Percentiles rank a stretch among this genome's conserved stretches.
phyloP scores from a whole-genome alignment of 2,329 filamentous ascomycete genomes.

The Colletotrichum tabaci region DNA sequence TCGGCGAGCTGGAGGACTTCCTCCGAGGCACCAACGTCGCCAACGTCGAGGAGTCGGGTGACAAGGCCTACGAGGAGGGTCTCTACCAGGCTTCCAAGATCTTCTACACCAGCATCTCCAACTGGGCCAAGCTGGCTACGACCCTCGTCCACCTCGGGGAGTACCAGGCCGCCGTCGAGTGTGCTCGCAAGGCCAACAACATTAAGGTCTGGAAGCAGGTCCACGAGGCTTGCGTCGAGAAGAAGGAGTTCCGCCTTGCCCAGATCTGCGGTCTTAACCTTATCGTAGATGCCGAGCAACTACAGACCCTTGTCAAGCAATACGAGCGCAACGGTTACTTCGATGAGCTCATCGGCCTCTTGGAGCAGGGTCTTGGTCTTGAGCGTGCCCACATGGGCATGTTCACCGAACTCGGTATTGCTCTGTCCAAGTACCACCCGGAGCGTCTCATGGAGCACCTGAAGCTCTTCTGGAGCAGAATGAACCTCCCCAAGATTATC shows the following conservation, averaged over 20 bases:
- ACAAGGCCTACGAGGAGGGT: slow-evolving; percentile 97
- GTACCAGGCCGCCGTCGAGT: slow-evolving; percentile 98
- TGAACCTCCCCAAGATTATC: slow-evolving; percentile 99
- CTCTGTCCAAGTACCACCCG: slow-evolving; percentile 93
- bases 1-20: slow-evolving; percentile 96
- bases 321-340: slow-evolving; percentile 99
- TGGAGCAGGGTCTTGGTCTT: slow-evolving; percentile 94
- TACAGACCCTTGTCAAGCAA: slow-evolving; percentile 92
- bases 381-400: slow-evolving; percentile 96
- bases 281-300: slow-evolving; percentile 96
- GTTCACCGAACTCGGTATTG: slow-evolving; percentile 94
- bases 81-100: slow-evolving; percentile 98
- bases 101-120: slow-evolving; percentile 95
- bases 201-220: slow-evolving; percentile 99
- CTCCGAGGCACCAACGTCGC: slow-evolving; percentile 93
- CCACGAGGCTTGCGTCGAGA: slow-evolving; percentile 93
- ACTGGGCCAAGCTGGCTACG: slow-evolving; percentile 99
- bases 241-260: slow-evolving; percentile 98
- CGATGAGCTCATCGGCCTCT: slow-evolving; percentile 93
- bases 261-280: slow-evolving; percentile 99
- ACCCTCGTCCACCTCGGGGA: slow-evolving; percentile 97
- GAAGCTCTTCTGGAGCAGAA: slow-evolving; percentile 97
- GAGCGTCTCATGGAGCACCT: slow-evolving; percentile 98
- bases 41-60: slow-evolving; percentile 95
- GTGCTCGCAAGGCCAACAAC: slow-evolving; percentile 97